These are phyloP conservation scores for Tilletia caries DNA, from an alignment of 1,284 basidiomycete genomes.

Conservation along the genomic window DNA sequence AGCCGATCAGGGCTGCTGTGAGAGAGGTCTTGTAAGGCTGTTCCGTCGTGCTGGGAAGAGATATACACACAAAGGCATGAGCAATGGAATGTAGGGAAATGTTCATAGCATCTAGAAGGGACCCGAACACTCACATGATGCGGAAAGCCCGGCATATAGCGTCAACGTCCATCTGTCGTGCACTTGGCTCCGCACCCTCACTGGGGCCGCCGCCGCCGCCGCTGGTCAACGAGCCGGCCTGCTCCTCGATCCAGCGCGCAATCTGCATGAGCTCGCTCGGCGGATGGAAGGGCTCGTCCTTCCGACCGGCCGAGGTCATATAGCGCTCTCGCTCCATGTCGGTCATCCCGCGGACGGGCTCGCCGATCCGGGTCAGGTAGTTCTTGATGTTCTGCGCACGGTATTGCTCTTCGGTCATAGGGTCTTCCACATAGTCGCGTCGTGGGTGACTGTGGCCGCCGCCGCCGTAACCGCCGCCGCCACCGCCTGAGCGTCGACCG, in stretches of 20 bases:
- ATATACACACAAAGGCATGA: neutral
- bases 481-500: neutral
- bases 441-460: conserved; percentile 11
- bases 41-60: conserved; percentile 21
- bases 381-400: conserved; percentile 11
- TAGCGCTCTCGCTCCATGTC: conserved; percentile 29
- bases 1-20: conserved; percentile 46
- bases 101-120: too few species aligned
- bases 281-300: conserved; percentile 35
- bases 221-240: conserved; percentile 15
- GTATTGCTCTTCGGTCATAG: conserved; percentile 10
- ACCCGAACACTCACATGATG: conserved; percentile 21
- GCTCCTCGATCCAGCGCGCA: conserved; percentile 41
- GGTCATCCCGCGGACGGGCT: conserved; percentile 26
- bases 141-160: conserved; percentile 38
- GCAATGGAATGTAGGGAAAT: neutral
- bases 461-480: neutral
- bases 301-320: conserved; percentile 29
- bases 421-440: neutral
- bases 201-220: neutral
- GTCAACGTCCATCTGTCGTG: conserved; percentile 22
- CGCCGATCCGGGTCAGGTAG: conserved; percentile 7
- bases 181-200: neutral
- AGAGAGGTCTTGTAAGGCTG: conserved; percentile 28
- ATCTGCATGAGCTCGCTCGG: conserved; percentile 39